A percentile compares a stretch with the other conserved stretches of the same genome.
Evolutionary conservation across 2,329 filamentous ascomycete genomes (phyloP).

Genomic region (Verticillium longisporum): DNA sequence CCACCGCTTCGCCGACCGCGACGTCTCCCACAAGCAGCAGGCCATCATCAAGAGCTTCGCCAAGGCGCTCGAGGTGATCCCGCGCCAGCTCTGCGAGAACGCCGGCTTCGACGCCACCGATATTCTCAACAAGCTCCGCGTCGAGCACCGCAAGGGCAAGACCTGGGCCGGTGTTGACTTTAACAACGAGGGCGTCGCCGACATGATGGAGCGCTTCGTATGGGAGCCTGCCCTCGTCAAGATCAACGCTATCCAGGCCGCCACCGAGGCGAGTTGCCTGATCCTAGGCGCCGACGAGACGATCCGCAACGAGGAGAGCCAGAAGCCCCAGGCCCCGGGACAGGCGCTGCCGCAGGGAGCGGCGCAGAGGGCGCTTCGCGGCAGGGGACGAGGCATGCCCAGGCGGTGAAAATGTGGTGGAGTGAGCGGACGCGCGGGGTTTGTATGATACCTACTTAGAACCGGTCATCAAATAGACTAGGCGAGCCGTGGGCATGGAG

Average conservation of each 20-base stretch:
- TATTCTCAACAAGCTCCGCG: slow-evolving; percentile 90
- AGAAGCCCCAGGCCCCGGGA: slow-evolving; percentile 72
- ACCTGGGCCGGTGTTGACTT: slow-evolving; percentile 97
- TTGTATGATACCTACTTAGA: slow-evolving; percentile 13
- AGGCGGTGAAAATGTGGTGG: slow-evolving; percentile 48
- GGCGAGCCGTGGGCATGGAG: neutral
- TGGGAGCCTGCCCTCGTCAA: slow-evolving; percentile 97
- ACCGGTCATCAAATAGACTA: neutral
- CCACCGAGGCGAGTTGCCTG: slow-evolving; percentile 89
- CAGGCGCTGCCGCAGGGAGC: slow-evolving; percentile 71
- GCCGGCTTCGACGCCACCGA: slow-evolving; percentile 97
- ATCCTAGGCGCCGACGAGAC: slow-evolving; percentile 97
- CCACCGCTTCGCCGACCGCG: slow-evolving; percentile 86
- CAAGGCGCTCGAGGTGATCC: slow-evolving; percentile 94
- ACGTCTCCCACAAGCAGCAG: slow-evolving; percentile 92
- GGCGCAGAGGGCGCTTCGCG: slow-evolving; percentile 80
- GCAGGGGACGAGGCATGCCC: slow-evolving; percentile 83
- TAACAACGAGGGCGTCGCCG: slow-evolving; percentile 78
- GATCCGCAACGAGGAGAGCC: slow-evolving; percentile 94
- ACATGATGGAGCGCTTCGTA: slow-evolving; percentile 94
- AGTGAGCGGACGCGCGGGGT: slow-evolving; percentile 14
- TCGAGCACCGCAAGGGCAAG: slow-evolving; percentile 90
- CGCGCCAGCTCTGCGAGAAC: slow-evolving; percentile 95
- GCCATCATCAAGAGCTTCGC: slow-evolving; percentile 96
- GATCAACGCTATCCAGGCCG: slow-evolving; percentile 93